Evolutionary conservation across 2,329 filamentous ascomycete genomes (phyloP).

Genomic region (Pyricularia grisea): DNA sequence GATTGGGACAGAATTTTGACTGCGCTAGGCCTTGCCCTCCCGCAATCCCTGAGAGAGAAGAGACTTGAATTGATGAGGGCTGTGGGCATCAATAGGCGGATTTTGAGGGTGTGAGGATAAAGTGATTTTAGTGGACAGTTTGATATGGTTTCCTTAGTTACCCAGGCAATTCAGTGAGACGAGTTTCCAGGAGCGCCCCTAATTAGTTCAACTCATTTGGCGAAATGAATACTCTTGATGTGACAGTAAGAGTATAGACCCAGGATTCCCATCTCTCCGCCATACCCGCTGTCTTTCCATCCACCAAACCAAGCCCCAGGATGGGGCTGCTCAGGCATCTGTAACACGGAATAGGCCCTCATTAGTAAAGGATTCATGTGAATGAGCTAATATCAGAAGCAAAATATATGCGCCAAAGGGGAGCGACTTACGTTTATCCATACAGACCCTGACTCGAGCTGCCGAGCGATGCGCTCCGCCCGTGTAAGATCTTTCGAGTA

Average conservation of each 20-base stretch:
- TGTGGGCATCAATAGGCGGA: too few species aligned
- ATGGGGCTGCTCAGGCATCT: constrained; percentile 18
- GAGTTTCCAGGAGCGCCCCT: too few species aligned
- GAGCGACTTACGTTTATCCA: constrained; percentile 40
- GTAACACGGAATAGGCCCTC: not conserved
- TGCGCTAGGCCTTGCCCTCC: too few species aligned
- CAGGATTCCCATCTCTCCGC: constrained; percentile 24
- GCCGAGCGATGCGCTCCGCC: constrained; percentile 40
- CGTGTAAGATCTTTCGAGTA: constrained; percentile 43
- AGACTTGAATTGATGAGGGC: too few species aligned
- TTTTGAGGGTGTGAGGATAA: too few species aligned
- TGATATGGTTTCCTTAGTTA: too few species aligned
- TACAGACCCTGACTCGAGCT: constrained; percentile 47
- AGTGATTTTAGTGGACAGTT: too few species aligned
- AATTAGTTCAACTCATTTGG: constrained; percentile 13
- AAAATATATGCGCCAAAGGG: not conserved
- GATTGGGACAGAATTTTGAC: too few species aligned
- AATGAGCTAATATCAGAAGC: not conserved
- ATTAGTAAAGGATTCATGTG: not conserved
- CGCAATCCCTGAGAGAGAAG: too few species aligned
- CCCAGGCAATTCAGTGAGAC: too few species aligned
- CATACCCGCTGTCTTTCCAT: constrained; percentile 23
- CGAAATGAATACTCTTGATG: constrained; percentile 21
- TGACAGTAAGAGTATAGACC: constrained; percentile 22
- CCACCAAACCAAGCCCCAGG: constrained; percentile 20